phyloP scores from a whole-genome alignment of 257 asterid species.

The Nicotiana knightiana region DNA sequence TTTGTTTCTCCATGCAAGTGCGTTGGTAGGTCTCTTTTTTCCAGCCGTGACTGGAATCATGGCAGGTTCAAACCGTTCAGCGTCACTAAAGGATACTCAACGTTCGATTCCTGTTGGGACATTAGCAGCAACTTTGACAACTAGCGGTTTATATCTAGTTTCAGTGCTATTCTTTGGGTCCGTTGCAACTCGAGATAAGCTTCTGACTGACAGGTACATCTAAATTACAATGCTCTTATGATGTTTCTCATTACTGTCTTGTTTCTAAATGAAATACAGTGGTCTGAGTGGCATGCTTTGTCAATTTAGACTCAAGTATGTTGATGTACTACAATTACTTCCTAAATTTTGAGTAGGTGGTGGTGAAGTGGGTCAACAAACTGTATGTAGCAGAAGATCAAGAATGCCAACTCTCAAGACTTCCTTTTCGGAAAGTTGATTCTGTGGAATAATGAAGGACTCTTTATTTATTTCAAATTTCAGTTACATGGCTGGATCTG shows the following conservation, averaged over 20 bases:
- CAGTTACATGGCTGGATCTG: not conserved
- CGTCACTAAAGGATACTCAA: slow-evolving; percentile 98
- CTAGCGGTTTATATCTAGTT: slow-evolving; percentile 64
- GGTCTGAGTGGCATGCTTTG: slow-evolving; percentile 1
- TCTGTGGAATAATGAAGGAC: not conserved
- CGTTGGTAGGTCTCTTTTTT: slow-evolving; percentile 97
- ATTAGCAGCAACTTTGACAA: slow-evolving; percentile 80
- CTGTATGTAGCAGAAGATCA: not conserved
- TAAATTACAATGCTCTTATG: not conserved
- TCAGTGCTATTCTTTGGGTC: slow-evolving; percentile 91
- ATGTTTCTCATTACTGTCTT: not conserved
- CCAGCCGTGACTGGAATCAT: slow-evolving; percentile 99
- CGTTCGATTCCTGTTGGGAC: slow-evolving; percentile 97
- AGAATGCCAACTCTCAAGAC: not conserved
- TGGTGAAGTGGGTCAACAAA: not conserved
- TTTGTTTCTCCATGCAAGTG: slow-evolving; percentile 50
- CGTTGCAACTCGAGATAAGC: slow-evolving; percentile 89
- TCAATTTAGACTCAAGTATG: not conserved
- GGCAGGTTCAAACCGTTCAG: slow-evolving; percentile 99
- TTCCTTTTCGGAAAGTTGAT: not conserved
- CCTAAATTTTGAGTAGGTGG: not conserved
- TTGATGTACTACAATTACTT: not conserved
- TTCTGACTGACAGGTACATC: slow-evolving; percentile 86
- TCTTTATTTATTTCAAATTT: not conserved
- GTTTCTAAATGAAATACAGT: not conserved